Percentiles rank a stretch among this genome's conserved stretches.
Conservation (phyloP, 2,329 filamentous ascomycete genomes). For the Fusarium tupiense region DNA sequence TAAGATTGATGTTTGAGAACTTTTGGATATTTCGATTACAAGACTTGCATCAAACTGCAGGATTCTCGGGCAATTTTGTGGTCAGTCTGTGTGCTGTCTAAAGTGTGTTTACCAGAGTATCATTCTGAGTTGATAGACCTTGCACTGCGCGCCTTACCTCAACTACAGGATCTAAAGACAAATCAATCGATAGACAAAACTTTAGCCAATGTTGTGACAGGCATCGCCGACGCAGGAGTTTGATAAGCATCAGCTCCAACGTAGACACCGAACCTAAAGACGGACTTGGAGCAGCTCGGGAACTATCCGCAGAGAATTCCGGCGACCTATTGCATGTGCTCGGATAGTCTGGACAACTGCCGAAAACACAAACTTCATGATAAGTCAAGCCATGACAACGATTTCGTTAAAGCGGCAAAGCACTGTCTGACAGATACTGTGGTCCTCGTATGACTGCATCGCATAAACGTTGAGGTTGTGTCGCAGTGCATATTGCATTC, state of each 20-base stretch:
- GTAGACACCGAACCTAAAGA: background rate
- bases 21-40: too few species aligned
- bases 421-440: background rate
- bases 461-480: background rate
- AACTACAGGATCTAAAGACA: background rate
- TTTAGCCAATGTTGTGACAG: background rate
- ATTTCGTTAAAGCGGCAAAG: rapidly evolving
- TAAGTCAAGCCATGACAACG: background rate
- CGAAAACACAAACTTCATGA: background rate
- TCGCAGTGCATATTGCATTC: background rate
- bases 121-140: too few species aligned
- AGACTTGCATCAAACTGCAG: rapidly evolving
- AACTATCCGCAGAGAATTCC: rapidly evolving
- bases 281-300: background rate
- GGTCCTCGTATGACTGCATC: background rate
- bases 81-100: rapidly evolving
- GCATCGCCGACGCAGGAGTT: background rate
- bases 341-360: background rate
- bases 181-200: background rate
- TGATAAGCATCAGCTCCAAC: background rate
- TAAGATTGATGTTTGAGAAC: background rate
- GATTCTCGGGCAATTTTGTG: rapidly evolving
- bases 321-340: background rate
- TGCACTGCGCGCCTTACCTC: too few species aligned
- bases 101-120: background rate